phyloP scores from a whole-genome alignment of 352 stramenopile genomes.

The Albugo candida region DNA sequence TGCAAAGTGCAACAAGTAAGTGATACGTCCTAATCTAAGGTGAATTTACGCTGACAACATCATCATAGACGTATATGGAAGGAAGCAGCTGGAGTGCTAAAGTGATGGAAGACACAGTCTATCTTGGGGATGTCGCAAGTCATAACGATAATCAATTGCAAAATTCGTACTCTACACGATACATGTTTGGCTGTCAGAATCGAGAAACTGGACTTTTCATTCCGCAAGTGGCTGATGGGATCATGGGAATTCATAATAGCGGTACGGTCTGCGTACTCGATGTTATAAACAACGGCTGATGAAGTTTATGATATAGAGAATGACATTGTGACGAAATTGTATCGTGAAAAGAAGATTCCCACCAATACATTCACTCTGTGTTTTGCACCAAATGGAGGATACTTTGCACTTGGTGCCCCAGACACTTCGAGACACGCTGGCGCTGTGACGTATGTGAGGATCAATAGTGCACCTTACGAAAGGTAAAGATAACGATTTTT shows the following conservation, averaged over 20 bases:
- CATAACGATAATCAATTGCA: constrained; percentile 25
- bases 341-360: constrained; percentile 57
- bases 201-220: constrained; percentile 62
- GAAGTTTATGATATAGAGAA: constrained; percentile 15
- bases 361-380: constrained; percentile 64
- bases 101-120: constrained; percentile 67
- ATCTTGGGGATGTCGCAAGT: constrained; percentile 36
- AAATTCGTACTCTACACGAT: constrained; percentile 44
- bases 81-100: constrained; percentile 67
- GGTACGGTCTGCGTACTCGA: constrained; percentile 7
- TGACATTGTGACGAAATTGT: constrained; percentile 56
- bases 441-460: constrained; percentile 33
- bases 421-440: constrained; percentile 28
- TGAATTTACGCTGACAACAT: too few species aligned
- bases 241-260: constrained; percentile 65
- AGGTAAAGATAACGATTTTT: constrained; percentile 14
- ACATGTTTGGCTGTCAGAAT: constrained; percentile 64
- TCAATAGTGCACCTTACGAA: constrained; percentile 14
- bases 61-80: constrained; percentile 37
- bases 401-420: constrained; percentile 40
- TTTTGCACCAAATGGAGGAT: constrained; percentile 41
- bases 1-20: constrained; percentile 38
- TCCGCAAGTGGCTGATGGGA: constrained; percentile 59
- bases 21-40: not conserved
- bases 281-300: not conserved